Evolutionary conservation across 1,139 yeast genomes (phyloP).

Genomic region (Suhomyces atakaporum): DNA sequence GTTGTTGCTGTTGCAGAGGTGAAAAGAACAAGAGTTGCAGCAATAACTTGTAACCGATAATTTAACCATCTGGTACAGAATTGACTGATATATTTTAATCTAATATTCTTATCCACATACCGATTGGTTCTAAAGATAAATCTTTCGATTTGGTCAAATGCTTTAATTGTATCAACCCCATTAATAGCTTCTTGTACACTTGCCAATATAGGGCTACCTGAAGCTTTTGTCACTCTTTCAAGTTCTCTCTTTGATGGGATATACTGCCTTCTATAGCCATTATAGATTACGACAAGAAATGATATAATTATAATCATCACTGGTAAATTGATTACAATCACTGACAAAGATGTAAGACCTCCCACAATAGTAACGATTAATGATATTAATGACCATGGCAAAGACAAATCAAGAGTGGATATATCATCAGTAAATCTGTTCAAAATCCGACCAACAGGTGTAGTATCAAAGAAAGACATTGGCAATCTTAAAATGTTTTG

Average conservation of each 20-base stretch:
- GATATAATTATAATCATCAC: constrained; percentile 31
- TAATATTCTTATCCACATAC: constrained; percentile 25
- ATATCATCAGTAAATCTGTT: constrained; percentile 36
- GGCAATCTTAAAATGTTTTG: constrained; percentile 28
- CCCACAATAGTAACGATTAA: constrained; percentile 26
- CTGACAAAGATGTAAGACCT: constrained; percentile 27
- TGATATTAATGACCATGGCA: constrained; percentile 35
- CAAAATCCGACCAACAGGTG: constrained; percentile 33
- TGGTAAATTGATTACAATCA: constrained; percentile 37
- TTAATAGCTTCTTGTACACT: constrained; percentile 41
- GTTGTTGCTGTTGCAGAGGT: constrained; percentile 30
- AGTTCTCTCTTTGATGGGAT: constrained; percentile 43
- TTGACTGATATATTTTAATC: constrained; percentile 24
- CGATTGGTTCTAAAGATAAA: constrained; percentile 24
- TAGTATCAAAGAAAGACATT: constrained; percentile 37
- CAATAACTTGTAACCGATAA: constrained; percentile 38
- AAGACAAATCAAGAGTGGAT: constrained; percentile 32
- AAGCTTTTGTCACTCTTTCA: constrained; percentile 34
- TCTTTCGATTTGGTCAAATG: constrained; percentile 32
- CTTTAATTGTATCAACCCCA: constrained; percentile 40
- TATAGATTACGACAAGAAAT: constrained; percentile 27
- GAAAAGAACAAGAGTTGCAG: constrained; percentile 33
- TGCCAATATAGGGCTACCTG: constrained; percentile 36
- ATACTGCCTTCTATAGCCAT: constrained; percentile 29
- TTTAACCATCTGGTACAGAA: constrained; percentile 41